phyloP scores from a whole-genome alignment of 768 basidiomycete genomes.

The Boletus subparvulus region DNA sequence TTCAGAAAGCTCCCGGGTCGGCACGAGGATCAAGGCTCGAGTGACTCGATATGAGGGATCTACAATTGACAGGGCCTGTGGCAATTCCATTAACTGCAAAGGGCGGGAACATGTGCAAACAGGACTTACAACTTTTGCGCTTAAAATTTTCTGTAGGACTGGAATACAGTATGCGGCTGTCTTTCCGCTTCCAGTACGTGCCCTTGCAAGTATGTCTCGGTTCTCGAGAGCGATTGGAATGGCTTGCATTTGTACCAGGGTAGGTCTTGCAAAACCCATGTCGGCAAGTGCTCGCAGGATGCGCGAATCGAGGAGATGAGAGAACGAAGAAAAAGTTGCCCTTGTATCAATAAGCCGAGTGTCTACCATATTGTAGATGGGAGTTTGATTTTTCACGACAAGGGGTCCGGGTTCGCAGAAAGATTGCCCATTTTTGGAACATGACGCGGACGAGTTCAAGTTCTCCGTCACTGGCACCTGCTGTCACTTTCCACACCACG shows the following conservation, averaged over 20 bases:
- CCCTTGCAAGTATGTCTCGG: slow-evolving; percentile 88
- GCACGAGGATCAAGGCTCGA: slow-evolving; percentile 78
- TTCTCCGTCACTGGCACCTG: no score
- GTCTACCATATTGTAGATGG: slow-evolving; percentile 41
- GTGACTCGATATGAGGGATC: slow-evolving; percentile 55
- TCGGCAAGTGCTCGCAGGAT: slow-evolving; percentile 88
- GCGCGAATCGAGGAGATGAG: slow-evolving; percentile 79
- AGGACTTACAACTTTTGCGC: slow-evolving; percentile 68
- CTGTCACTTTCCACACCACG: background rate
- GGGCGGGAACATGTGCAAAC: background rate
- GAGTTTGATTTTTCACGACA: background rate
- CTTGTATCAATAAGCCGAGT: slow-evolving; percentile 47
- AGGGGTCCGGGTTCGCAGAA: background rate
- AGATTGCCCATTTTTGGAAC: background rate
- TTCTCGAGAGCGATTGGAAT: slow-evolving; percentile 91
- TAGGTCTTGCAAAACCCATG: slow-evolving; percentile 86
- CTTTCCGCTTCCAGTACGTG: slow-evolving; percentile 95
- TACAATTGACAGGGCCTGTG: slow-evolving; percentile 36
- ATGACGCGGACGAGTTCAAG: background rate
- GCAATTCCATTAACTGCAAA: background rate
- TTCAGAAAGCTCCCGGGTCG: slow-evolving; percentile 90
- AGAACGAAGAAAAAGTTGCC: slow-evolving; percentile 58
- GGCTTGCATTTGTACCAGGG: slow-evolving; percentile 86
- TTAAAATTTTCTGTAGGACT: slow-evolving; percentile 82
- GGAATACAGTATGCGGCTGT: slow-evolving; percentile 96